These are phyloP conservation scores for Solanum lignicaule DNA, from an alignment of 257 asterid species.

Conservation along the genomic window DNA sequence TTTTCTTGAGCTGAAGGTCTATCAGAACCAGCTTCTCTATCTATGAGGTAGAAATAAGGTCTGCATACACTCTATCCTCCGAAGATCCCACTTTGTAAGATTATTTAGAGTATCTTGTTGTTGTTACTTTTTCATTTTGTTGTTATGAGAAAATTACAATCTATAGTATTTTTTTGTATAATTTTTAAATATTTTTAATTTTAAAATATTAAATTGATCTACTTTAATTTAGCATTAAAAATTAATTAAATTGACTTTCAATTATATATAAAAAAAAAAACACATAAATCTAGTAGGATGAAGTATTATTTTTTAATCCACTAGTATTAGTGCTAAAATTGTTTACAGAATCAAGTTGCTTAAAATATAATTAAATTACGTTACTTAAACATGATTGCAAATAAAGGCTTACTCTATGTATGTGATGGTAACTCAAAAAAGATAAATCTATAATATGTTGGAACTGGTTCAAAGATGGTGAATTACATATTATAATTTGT, in stretches of 20 bases:
- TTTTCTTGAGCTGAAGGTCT: background rate
- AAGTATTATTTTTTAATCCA: background rate
- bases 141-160: background rate
- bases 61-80: too few relatives aligned
- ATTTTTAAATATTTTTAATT: background rate
- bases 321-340: background rate
- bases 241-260: background rate
- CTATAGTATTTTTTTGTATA: background rate
- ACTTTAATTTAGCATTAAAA: background rate
- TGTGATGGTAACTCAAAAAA: background rate
- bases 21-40: fast-evolving
- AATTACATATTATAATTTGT: background rate
- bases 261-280: background rate
- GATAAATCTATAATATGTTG: background rate
- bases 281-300: background rate
- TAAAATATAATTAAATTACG: background rate
- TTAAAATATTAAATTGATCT: background rate
- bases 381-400: background rate
- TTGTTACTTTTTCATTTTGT: background rate
- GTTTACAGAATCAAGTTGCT: background rate
- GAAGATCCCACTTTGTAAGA: too few relatives aligned
- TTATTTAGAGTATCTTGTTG: background rate
- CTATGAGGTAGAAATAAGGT: too few relatives aligned
- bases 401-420: background rate
- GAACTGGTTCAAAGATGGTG: background rate